Base-by-base conservation (phyloP, 768 basidiomycete species). In the Tricholoma hemisulphureum region DNA sequence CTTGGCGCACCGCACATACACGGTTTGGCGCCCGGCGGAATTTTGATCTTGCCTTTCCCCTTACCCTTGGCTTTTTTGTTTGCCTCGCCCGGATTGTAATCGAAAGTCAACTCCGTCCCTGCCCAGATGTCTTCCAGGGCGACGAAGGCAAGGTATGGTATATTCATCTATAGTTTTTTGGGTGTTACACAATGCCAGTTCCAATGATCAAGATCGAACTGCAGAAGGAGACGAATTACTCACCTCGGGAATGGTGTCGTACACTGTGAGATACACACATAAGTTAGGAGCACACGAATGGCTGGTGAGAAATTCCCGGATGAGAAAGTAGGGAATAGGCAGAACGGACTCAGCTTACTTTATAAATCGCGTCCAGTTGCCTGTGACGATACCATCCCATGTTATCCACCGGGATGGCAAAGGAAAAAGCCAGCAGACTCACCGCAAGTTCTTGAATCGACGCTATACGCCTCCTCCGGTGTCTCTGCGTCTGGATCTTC, bases 311-410 rank as follows among this genome's bases (percentile, higher is more conserved):
- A 45, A 48, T 24, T 32, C 45, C 43, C 11, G 29, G 28, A 45
- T 45, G 10, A 55, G 31, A 10, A 4, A 13, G 28, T 29, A 32
- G 32, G 56, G 23, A 26, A 18, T 13, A 10, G 35, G 4, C 16
- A 8, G 23, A 18, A 26, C 20, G n/a, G 14, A 24, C 37, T 20
- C 24, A 10, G 68, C 84, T 58, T 61, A 87, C 88, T 89, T 90
- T 29, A 89, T 74, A 59, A 89, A 90, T 4, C 87, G 79, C 7
- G 87, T 86, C 88, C 88, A 90, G 62, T 89, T 90, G 6, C 88
- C 88, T 88, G 59, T 23, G 23, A 29, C 20, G 18, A n/a, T 3
- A 4, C 16, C 13, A n/a, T 3, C 1, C 16, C 13, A 51, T n/a
- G 4, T 50, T 51, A 45, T 34, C 34, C 14, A 28, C 4, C 21